Percentiles rank a stretch among this genome's conserved stretches.
phyloP scores from a whole-genome alignment of 768 basidiomycete genomes.

The Chiua virens region DNA sequence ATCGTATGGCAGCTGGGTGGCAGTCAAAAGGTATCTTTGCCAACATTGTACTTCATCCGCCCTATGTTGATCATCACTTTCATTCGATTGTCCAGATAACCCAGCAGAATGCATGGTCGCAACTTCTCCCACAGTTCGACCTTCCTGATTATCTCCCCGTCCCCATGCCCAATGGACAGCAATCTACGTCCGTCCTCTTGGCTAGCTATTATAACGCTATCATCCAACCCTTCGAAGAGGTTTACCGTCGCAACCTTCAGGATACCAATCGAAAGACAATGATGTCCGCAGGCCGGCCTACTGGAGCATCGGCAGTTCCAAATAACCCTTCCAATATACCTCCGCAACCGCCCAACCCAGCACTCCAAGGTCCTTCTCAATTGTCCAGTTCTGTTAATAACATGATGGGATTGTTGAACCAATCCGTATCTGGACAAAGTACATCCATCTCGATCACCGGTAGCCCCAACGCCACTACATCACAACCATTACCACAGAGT shows the following conservation, averaged over 20 bases:
- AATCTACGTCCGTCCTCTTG: slow-evolving; percentile 50
- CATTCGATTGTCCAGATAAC: slow-evolving; percentile 39
- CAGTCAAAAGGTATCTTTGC: slow-evolving; percentile 50
- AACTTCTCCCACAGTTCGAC: slow-evolving; percentile 54
- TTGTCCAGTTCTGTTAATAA: slow-evolving; percentile 13
- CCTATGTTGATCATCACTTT: slow-evolving; percentile 9
- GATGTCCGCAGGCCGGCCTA: slow-evolving; percentile 38
- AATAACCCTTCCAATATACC: slow-evolving; percentile 20
- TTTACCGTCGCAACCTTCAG: slow-evolving; percentile 59
- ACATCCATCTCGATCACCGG: slow-evolving; percentile 18
- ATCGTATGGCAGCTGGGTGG: slow-evolving; percentile 63
- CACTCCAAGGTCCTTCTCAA: slow-evolving; percentile 20
- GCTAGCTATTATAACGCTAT: slow-evolving; percentile 61
- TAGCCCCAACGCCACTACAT: slow-evolving; percentile 24
- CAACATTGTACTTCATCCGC: slow-evolving; percentile 11
- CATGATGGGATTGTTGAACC: slow-evolving; percentile 28
- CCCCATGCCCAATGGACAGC: slow-evolving; percentile 46
- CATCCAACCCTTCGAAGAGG: slow-evolving; percentile 71
- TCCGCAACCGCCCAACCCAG: slow-evolving; percentile 12
- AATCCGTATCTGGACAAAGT: slow-evolving; percentile 23
- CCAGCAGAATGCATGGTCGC: slow-evolving; percentile 55
- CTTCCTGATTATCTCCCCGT: slow-evolving; percentile 57
- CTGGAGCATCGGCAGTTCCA: slow-evolving; percentile 10
- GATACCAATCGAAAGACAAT: slow-evolving; percentile 60
- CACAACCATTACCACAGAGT: slow-evolving; percentile 32